These are phyloP conservation scores for Chaetomiaceae sp. DNA, from an alignment of 2,329 filamentous ascomycete species.

Conservation along the genomic window DNA sequence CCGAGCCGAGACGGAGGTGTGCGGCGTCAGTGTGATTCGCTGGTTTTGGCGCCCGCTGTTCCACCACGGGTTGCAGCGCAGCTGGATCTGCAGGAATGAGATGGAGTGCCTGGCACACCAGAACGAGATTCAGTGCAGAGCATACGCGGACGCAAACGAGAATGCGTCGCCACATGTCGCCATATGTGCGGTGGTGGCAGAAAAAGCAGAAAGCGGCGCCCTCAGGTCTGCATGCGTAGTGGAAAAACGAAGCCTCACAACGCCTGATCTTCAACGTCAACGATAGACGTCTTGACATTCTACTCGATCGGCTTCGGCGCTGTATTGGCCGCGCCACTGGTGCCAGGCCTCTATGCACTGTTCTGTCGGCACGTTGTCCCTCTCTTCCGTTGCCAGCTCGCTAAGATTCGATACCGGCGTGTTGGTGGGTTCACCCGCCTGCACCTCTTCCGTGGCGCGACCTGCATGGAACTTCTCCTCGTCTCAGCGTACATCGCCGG, in stretches of 20 bases:
- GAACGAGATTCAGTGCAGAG: constrained; percentile 1
- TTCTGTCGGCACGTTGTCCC: constrained; percentile 1
- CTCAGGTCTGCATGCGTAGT: background rate
- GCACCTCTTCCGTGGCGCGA: constrained; percentile 2
- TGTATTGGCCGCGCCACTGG: background rate
- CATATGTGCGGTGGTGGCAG: background rate
- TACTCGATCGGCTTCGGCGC: constrained; percentile 7
- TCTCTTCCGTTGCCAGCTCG: constrained; percentile 3
- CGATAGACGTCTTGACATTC: constrained; percentile 4
- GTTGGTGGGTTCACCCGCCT: constrained; percentile 2
- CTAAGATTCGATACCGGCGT: background rate
- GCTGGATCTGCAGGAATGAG: constrained; percentile 5
- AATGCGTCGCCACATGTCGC: constrained; percentile 3
- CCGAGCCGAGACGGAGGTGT: background rate
- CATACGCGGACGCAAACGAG: constrained; percentile 4
- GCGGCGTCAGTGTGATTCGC: background rate
- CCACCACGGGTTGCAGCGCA: constrained; percentile 1
- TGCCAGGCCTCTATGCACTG: constrained; percentile 1
- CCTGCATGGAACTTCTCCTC: constrained; percentile 1
- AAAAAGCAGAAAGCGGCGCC: constrained; percentile 7
- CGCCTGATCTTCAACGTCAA: background rate
- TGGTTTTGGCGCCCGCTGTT: constrained; percentile 1
- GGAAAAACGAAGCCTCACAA: background rate
- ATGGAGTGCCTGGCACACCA: background rate
- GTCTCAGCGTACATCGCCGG: constrained; percentile 1